Evolutionary conservation across 352 stramenopile species (phyloP), one percentile per base, ranked within the genome.

Genomic region (Globisporangium cylindrosporum): DNA sequence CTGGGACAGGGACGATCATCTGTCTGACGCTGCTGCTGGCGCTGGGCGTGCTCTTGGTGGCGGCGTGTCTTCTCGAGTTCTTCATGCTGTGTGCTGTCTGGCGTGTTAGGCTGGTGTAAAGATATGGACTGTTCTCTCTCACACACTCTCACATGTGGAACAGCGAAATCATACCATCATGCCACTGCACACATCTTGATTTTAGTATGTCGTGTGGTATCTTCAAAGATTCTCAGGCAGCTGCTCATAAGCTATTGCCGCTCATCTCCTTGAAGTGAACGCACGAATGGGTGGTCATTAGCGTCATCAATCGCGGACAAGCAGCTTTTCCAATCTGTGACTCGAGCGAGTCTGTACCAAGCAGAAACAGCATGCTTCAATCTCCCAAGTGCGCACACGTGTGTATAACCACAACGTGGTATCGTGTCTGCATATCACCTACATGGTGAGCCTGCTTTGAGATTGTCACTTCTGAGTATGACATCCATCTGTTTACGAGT

Each of bases 251-350:
- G 15, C 18, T 6, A 5, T 51, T 24, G 43, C 6, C 22, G 18
- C 43, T 51, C 43, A 51, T 51, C 43, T 51, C 43, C 43, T 51
- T 51, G 43, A 51, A 51, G 43, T 51, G 43, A 48, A 48, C 14
- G 38, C 3, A 20, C 4, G 18, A 22, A 51, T 51, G 43, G 18
- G 43, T 51, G 43, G 43, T 4, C 43, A 22, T 22, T 2, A 51
- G 43, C 43, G 6, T 51, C 43, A 51, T 51, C 18, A 32, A 32
- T 32, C 29, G 29, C 29, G 29, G 29, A 32, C 29, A 32, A 32
- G 29, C 29, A 32, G 29, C 29, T 32, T 32, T 32, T 32, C 2
- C 29, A 32, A 32, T 32, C 29, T 32, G 29, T 32, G 29, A 32
- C 29, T 32, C 29, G 5, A 32, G 29, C 6, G 29, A 32, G 29